Percentiles rank a stretch among this genome's conserved stretches.
Conservation (phyloP, 371 early-diverging fungal genomes). For the Rhizopus microsporus region DNA sequence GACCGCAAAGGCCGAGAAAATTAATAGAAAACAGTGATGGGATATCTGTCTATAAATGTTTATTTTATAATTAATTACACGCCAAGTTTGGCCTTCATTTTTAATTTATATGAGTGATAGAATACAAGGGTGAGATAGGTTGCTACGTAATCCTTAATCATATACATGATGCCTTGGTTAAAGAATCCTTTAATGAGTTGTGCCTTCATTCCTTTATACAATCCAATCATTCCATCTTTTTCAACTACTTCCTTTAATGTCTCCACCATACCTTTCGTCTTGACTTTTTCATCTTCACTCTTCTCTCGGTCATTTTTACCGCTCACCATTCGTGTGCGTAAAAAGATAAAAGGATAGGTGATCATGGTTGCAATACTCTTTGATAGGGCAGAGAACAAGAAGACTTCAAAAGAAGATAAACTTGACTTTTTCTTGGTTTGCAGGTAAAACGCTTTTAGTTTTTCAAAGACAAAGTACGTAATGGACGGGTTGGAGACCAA, state of each 20-base stretch:
- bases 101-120: conserved; percentile 39
- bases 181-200: conserved; percentile 68
- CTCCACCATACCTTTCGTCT: conserved; percentile 38
- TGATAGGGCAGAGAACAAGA: conserved; percentile 59
- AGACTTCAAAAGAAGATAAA: conserved; percentile 49
- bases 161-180: conserved; percentile 64
- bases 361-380: conserved; percentile 60
- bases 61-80: neutral
- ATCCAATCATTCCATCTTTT: conserved; percentile 48
- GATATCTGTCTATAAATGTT: neutral
- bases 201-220: conserved; percentile 59
- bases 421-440: conserved; percentile 27
- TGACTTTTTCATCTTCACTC: conserved; percentile 6
- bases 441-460: conserved; percentile 45
- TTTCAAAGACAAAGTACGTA: conserved; percentile 65
- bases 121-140: conserved; percentile 54
- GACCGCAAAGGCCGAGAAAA: too few species aligned
- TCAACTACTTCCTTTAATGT: conserved; percentile 45
- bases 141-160: conserved; percentile 66
- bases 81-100: conserved; percentile 18
- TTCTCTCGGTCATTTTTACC: conserved; percentile 14
- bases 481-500: conserved; percentile 63
- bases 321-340: conserved; percentile 51
- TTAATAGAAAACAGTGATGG: too few species aligned
- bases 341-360: conserved; percentile 63